A percentile compares a stretch with the other conserved stretches of the same genome.
Conservation (phyloP, 371 early-diverging fungal species). For the Nematocida displodere region DNA sequence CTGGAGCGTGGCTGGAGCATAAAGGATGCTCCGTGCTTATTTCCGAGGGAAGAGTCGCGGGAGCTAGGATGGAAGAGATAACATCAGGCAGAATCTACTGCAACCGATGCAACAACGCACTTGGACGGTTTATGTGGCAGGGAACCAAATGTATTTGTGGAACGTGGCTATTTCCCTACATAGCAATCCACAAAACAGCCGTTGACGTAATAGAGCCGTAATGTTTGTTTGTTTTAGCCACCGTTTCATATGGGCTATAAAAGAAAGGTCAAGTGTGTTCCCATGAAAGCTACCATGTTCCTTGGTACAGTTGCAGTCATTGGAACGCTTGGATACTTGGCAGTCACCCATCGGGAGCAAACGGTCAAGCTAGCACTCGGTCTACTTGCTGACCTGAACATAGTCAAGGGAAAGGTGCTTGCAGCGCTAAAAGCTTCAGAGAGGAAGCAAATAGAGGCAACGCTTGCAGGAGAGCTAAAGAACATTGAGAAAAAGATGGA, state of each 20-base stretch:
- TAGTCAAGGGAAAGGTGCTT: slow-evolving; percentile 11
- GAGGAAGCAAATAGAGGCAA: slow-evolving; percentile 13
- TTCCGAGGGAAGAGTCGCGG: neutral
- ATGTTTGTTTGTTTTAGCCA: slow-evolving; percentile 41
- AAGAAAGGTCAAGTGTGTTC: neutral
- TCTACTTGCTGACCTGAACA: slow-evolving; percentile 16
- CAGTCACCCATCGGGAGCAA: slow-evolving; percentile 23
- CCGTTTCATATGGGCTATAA: slow-evolving; percentile 40
- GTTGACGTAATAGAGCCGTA: slow-evolving; percentile 8
- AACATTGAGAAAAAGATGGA: slow-evolving; percentile 46
- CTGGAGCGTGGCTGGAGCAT: neutral
- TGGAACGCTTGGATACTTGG: slow-evolving; percentile 19
- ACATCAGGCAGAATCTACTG: slow-evolving; percentile 9
- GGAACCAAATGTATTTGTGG: slow-evolving; percentile 34
- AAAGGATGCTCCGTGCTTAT: neutral
- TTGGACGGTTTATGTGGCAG: slow-evolving; percentile 34
- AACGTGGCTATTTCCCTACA: slow-evolving; percentile 41
- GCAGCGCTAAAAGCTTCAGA: neutral
- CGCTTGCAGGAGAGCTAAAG: slow-evolving; percentile 23
- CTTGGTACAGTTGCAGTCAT: slow-evolving; percentile 20
- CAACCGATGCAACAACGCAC: neutral
- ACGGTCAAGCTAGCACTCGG: slow-evolving; percentile 2
- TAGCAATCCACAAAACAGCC: slow-evolving; percentile 1
- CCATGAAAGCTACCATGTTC: slow-evolving; percentile 28
- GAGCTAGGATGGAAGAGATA: neutral